Evolutionary conservation across 495 filamentous ascomycete genomes (phyloP).

Genomic region (Tuber calosporum): DNA sequence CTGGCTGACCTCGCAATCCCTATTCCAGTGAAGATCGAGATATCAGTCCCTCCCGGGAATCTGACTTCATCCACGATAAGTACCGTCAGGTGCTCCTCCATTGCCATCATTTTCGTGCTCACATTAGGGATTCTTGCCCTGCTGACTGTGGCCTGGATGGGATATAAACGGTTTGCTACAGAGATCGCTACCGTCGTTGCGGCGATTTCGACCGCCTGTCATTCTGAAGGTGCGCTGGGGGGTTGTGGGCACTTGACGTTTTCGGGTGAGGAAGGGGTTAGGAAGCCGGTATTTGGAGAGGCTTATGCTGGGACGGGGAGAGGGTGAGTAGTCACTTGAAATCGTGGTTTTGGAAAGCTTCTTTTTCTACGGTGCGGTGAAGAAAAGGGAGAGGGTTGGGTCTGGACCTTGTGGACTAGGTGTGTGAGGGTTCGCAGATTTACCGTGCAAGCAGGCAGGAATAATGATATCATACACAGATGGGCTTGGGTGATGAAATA

Average conservation of each 20-base stretch:
- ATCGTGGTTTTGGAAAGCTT: background rate
- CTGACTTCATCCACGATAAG: background rate
- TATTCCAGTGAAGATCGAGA: conserved; percentile 28
- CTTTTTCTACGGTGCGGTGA: background rate
- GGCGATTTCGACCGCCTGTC: too few relatives aligned
- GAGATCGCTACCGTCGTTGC: background rate
- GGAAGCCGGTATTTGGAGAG: background rate
- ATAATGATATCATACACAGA: too few relatives aligned
- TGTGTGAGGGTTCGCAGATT: too few relatives aligned
- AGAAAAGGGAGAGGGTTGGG: too few relatives aligned
- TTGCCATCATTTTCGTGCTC: conserved; percentile 7
- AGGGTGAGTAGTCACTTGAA: background rate
- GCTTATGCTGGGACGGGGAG: background rate
- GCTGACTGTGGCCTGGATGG: background rate
- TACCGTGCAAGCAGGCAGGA: too few relatives aligned
- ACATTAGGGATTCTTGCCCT: conserved; percentile 2
- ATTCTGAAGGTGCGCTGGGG: too few relatives aligned
- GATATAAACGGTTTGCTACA: background rate
- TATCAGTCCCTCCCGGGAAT: conserved; percentile 44
- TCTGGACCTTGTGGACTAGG: too few relatives aligned
- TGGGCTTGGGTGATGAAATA: too few relatives aligned
- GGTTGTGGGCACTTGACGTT: too few relatives aligned
- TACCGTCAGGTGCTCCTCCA: conserved; percentile 6
- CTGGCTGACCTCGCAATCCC: conserved; percentile 31
- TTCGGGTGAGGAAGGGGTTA: too few relatives aligned